phyloP scores from a whole-genome alignment of 2,329 filamentous ascomycete genomes.

The Pestalotiopsis sp. region DNA sequence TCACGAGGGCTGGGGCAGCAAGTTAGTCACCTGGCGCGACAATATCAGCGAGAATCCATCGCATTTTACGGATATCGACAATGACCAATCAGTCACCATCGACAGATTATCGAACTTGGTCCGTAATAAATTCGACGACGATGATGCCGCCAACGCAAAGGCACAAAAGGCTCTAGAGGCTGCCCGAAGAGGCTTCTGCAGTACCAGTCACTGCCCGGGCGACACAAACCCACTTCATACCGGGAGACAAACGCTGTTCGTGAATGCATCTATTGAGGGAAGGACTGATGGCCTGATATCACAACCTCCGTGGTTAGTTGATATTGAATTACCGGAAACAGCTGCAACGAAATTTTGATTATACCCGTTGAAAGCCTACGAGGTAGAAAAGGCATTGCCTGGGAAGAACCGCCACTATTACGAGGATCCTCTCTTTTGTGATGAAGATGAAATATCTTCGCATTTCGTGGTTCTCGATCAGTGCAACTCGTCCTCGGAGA shows the following conservation, averaged over 20 bases:
- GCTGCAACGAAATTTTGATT: too few relatives aligned
- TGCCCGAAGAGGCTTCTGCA: conserved; percentile 29
- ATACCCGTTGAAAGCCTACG: too few relatives aligned
- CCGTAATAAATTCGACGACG: conserved; percentile 23
- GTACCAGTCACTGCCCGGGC: conserved; percentile 42
- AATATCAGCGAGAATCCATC: conserved; percentile 29
- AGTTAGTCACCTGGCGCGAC: conserved; percentile 53
- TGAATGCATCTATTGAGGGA: conserved; percentile 56
- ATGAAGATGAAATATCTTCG: too few relatives aligned
- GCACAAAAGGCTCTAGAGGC: conserved; percentile 19
- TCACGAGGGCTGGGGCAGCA: conserved; percentile 62
- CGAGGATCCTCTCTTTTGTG: too few relatives aligned
- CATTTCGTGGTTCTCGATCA: too few relatives aligned
- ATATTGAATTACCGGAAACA: conserved; percentile 1
- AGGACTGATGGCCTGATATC: background rate
- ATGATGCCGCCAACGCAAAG: conserved; percentile 16
- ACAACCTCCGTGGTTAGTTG: conserved; percentile 7
- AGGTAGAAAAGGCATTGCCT: too few relatives aligned
- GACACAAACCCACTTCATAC: conserved; percentile 32
- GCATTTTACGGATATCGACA: conserved; percentile 47
- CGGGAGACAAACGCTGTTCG: conserved; percentile 57
- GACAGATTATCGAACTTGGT: conserved; percentile 33
- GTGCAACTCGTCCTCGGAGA: background rate
- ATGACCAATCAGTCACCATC: conserved; percentile 37
- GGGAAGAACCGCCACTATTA: too few relatives aligned